These are phyloP conservation scores for Rhizodiscina lignyota DNA, from an alignment of 495 filamentous ascomycete species.

Conservation along the genomic window DNA sequence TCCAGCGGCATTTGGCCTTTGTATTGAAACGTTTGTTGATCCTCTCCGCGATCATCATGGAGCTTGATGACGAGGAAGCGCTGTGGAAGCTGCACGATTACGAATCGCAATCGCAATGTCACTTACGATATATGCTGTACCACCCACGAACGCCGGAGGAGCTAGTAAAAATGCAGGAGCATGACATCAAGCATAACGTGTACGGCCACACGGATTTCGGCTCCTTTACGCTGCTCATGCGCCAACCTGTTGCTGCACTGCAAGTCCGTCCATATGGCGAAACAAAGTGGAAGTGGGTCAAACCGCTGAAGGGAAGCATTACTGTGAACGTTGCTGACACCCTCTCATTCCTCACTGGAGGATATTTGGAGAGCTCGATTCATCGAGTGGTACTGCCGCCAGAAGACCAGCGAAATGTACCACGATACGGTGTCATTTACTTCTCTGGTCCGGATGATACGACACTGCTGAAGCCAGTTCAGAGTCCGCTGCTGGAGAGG, in stretches of 20 bases:
- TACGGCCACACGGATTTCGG: background rate
- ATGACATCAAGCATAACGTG: background rate
- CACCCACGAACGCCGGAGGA: background rate
- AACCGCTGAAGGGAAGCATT: background rate
- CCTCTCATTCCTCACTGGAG: background rate
- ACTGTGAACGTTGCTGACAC: background rate
- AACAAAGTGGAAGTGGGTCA: background rate
- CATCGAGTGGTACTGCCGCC: background rate
- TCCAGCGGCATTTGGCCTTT: background rate
- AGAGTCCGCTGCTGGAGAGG: background rate
- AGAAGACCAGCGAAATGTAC: background rate
- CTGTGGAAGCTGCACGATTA: background rate
- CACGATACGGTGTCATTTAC: background rate
- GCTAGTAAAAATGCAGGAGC: background rate
- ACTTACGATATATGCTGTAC: background rate
- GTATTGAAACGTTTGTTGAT: background rate
- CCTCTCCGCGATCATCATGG: background rate
- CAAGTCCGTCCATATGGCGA: background rate
- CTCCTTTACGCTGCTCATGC: background rate
- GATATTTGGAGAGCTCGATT: background rate
- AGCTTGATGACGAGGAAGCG: background rate
- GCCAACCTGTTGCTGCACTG: background rate
- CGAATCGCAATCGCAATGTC: background rate
- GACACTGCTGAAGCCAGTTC: background rate
- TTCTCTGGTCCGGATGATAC: background rate